These are phyloP conservation scores for Trichosporon faecale DNA, from an alignment of 1,284 basidiomycete genomes.

Conservation along the genomic window DNA sequence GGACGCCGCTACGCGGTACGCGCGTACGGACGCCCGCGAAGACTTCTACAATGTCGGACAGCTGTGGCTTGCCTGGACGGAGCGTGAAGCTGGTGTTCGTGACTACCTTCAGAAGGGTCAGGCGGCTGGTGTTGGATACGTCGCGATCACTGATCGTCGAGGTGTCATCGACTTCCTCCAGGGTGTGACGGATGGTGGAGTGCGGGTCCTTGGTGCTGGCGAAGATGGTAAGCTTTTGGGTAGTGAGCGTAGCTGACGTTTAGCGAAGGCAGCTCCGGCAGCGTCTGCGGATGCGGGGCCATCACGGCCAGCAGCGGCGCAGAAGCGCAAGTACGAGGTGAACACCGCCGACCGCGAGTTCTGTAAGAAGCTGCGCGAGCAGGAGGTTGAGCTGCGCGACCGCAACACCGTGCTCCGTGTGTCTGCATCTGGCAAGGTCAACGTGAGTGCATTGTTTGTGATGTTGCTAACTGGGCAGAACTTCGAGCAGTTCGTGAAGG, in stretches of 20 bases:
- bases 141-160: conserved; percentile 80
- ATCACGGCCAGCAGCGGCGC: conserved; percentile 54
- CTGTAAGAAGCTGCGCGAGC: conserved; percentile 62
- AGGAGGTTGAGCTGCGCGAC: conserved; percentile 46
- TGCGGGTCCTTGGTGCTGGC: conserved; percentile 61
- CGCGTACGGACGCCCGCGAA: conserved; percentile 54
- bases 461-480: conserved; percentile 29
- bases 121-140: conserved; percentile 68
- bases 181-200: conserved; percentile 57
- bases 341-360: conserved; percentile 73
- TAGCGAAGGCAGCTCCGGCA: conserved; percentile 6
- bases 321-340: conserved; percentile 73
- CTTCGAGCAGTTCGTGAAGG: conserved; percentile 42
- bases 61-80: conserved; percentile 73
- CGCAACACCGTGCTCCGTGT: conserved; percentile 45
- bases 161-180: conserved; percentile 77
- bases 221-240: conserved; percentile 58
- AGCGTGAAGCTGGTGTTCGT: conserved; percentile 66
- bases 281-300: conserved; percentile 48
- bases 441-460: conserved; percentile 29
- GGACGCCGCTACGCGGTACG: conserved; percentile 67
- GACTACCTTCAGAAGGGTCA: conserved; percentile 84
- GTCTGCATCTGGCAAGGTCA: conserved; percentile 39
- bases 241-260: conserved; percentile 8
- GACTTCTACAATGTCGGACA: conserved; percentile 77